Evolutionary conservation across 2,329 filamentous ascomycete species (phyloP), one percentile per base, ranked within the genome.

Genomic region (Aspergillus puulaauensis): DNA sequence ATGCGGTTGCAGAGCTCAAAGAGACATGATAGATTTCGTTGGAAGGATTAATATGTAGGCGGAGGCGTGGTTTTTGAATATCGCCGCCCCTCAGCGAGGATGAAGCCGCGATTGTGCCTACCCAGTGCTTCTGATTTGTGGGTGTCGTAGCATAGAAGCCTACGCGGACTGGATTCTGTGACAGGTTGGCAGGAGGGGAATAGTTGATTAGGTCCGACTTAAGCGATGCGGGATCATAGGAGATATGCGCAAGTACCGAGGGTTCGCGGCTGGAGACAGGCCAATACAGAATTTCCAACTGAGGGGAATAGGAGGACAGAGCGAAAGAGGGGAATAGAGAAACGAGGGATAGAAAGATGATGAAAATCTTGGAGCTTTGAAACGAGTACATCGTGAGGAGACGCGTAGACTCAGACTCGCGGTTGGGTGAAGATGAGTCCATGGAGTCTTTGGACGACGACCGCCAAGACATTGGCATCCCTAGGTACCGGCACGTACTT

Each of bases 131-230:
- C 15, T 67, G 49, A 45, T 70, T 70, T 24, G 67, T 62, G 1
- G 67, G 57, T 1, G 68, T 71, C 19, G 63, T 62, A 40, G 65
- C 83, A 64, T 77, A 81, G 35, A 83, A 78, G 58, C 82, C 83
- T 6, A 85, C 74, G 40, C 82, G 79, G 46, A 83, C 73, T 62
- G 85, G 80, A 66, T 80, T 77, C 54, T 80, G 74, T 64, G 80
- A 73, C 11, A 21, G 27, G 40, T 57, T 37, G 23, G 21, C 60
- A 7, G 76, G 75, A 33, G 75, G 73, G 4, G 72, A 69, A 64
- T 76, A 79, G 17, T 75, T 73, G 11, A 73, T 59, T 11, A 79
- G 63, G 27, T 71, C 65, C 41, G 74, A 69, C 23, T 70, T 69
- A 40, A 73, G 64, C 6, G 73, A 72, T 14, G 64, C 56, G 6